Percentiles rank a stretch among this genome's conserved stretches.
These are phyloP conservation scores for Apiospora hydei DNA, from an alignment of 2,329 filamentous ascomycete species.

Conservation along the genomic window DNA sequence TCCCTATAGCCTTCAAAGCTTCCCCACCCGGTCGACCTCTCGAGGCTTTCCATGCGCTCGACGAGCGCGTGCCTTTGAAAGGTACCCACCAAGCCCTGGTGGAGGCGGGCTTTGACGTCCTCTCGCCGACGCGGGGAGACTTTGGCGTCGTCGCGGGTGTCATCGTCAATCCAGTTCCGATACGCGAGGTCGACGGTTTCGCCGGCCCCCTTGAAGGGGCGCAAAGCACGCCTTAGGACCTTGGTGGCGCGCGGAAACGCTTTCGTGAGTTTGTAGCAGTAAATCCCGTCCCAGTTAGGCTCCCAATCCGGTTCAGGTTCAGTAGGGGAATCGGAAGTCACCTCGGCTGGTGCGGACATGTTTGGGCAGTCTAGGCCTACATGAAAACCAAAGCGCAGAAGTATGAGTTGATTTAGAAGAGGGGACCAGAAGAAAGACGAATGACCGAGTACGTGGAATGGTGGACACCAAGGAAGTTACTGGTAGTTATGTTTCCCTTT, in stretches of 20 bases:
- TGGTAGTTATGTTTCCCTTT: background rate
- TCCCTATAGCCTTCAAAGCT: background rate
- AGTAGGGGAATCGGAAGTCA: background rate
- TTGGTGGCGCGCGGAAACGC: background rate
- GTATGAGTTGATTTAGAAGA: background rate
- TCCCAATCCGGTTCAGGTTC: background rate
- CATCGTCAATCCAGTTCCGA: background rate
- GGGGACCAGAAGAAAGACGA: background rate
- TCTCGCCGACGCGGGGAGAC: background rate
- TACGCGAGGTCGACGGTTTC: background rate
- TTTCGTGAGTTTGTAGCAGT: background rate
- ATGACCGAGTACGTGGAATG: background rate
- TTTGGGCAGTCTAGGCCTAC: background rate
- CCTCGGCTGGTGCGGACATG: background rate
- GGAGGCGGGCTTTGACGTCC: background rate
- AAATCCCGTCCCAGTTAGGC: background rate
- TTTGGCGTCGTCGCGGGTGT: background rate
- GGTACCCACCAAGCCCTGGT: background rate
- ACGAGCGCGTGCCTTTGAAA: background rate
- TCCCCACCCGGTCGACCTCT: background rate
- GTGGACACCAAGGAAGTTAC: background rate
- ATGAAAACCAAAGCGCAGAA: background rate
- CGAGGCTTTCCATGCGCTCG: background rate
- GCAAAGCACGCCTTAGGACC: background rate
- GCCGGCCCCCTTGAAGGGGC: background rate